Conservation (phyloP, 1,139 yeast species). For the Lodderomyces elongisporus region DNA sequence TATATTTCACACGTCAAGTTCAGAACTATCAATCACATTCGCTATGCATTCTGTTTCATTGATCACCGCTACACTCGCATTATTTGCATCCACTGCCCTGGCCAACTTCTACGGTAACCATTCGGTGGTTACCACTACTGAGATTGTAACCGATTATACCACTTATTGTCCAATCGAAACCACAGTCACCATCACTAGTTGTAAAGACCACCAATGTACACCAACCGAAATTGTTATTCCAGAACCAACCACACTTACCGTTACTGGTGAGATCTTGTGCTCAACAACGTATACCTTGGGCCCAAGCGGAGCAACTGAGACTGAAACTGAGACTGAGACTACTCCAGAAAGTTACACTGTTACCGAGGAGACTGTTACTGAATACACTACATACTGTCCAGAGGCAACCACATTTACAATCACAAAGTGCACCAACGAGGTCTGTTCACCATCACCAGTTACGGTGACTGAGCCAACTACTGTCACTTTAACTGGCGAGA, state of each 20-base stretch:
- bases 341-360: too few relatives aligned
- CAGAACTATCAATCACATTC: too few relatives aligned
- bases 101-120: background rate
- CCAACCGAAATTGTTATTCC: constrained; percentile 5
- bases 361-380: constrained; percentile 5
- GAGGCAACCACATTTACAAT: constrained; percentile 7
- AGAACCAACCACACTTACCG: background rate
- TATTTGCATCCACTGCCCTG: too few relatives aligned
- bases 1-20: too few relatives aligned
- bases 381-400: constrained; percentile 12
- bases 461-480: constrained; percentile 3
- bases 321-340: background rate
- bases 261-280: constrained; percentile 1
- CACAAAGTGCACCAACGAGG: constrained; percentile 6
- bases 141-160: constrained; percentile 8
- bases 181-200: constrained; percentile 6
- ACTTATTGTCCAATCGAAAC: constrained; percentile 11
- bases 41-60: too few relatives aligned
- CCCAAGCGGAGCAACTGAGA: background rate
- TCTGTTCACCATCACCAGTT: constrained; percentile 7
- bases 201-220: constrained; percentile 3
- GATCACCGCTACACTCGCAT: too few relatives aligned
- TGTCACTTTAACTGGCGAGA: constrained; percentile 2
- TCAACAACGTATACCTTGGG: constrained; percentile 7
- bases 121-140: background rate